A percentile compares a stretch with the other conserved stretches of the same genome.
Evolutionary conservation across 176 grass and related monocot species (phyloP).

Genomic region (Phyllostachys edulis): DNA sequence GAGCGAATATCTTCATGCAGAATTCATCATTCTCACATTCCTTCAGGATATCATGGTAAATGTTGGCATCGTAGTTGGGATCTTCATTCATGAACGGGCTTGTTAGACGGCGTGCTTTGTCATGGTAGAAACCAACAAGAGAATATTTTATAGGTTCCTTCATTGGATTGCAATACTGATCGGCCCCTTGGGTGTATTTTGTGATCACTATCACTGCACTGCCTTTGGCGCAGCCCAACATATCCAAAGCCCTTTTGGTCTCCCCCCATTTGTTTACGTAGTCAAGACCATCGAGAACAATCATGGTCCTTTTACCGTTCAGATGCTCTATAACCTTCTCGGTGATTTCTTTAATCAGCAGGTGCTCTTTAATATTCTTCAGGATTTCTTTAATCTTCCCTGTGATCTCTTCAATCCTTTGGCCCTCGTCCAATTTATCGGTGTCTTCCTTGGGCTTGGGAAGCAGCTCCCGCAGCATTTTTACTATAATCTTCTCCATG

Average conservation of each 20-base stretch:
- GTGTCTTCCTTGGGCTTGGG: not conserved
- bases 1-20: not conserved
- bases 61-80: not conserved
- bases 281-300: not conserved
- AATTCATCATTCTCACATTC: not conserved
- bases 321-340: not conserved
- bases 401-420: not conserved
- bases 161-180: not conserved
- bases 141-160: not conserved
- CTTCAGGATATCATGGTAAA: not conserved
- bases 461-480: not conserved
- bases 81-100: not conserved
- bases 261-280: not conserved
- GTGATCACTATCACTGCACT: not conserved
- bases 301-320: not conserved
- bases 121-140: not conserved
- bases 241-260: not conserved
- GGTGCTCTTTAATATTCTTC: not conserved
- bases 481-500: too few relatives aligned
- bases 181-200: not conserved
- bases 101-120: not conserved
- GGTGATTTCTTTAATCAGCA: not conserved
- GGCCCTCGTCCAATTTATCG: not conserved
- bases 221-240: rapidly evolving
- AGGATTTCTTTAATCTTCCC: not conserved